These are phyloP conservation scores for Laburnicola sp. DNA, from an alignment of 2,329 filamentous ascomycete genomes.

Conservation along the genomic window DNA sequence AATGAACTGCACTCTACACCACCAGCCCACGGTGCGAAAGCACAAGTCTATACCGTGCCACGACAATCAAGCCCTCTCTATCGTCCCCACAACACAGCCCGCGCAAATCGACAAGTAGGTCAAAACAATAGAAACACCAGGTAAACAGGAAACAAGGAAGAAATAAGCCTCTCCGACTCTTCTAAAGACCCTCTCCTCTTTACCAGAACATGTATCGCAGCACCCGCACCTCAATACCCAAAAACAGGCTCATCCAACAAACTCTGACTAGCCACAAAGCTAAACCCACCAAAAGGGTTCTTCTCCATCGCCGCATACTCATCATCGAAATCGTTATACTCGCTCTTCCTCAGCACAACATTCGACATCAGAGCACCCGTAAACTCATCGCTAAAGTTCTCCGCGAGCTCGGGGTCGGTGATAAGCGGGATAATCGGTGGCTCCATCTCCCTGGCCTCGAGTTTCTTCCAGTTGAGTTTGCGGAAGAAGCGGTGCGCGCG, in stretches of 20 bases:
- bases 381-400: constrained; percentile 95
- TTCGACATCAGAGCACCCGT: constrained; percentile 76
- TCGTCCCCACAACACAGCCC: too few relatives aligned
- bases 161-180: too few relatives aligned
- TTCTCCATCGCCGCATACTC: constrained; percentile 32
- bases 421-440: constrained; percentile 92
- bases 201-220: too few relatives aligned
- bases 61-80: too few relatives aligned
- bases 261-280: constrained; percentile 57
- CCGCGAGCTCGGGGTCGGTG: constrained; percentile 91
- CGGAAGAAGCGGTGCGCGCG: constrained; percentile 96
- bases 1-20: too few relatives aligned
- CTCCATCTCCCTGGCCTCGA: constrained; percentile 79
- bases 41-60: too few relatives aligned
- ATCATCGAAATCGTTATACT: constrained; percentile 28
- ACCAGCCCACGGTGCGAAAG: too few relatives aligned
- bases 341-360: constrained; percentile 57
- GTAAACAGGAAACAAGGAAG: too few relatives aligned
- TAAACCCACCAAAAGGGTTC: constrained; percentile 58
- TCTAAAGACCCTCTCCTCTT: too few relatives aligned
- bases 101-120: too few relatives aligned
- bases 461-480: constrained; percentile 90
- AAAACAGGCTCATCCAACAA: constrained; percentile 48
- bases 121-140: too few relatives aligned
- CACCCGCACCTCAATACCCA: constrained; percentile 39